These are phyloP conservation scores for Beauveria sp. DNA, from an alignment of 2,329 filamentous ascomycete species.

Conservation along the genomic window DNA sequence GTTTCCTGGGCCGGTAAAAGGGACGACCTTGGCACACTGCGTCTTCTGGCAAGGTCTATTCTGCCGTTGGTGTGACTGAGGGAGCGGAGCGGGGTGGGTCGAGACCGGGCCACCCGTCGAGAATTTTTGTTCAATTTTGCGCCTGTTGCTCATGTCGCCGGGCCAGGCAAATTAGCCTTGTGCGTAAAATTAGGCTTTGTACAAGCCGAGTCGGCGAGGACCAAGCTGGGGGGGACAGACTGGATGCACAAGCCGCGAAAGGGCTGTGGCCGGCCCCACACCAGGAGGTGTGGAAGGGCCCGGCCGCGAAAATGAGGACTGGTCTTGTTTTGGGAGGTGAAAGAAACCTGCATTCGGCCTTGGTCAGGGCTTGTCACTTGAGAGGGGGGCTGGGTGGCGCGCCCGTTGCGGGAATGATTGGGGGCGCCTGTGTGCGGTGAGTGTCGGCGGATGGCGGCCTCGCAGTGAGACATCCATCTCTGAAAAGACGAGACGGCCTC, in stretches of 20 bases:
- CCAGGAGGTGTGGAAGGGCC: background rate
- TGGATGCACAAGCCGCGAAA: background rate
- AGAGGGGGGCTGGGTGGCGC: background rate
- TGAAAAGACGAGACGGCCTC: background rate
- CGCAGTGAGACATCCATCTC: constrained; percentile 1
- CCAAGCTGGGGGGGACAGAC: background rate
- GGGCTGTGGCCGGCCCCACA: constrained; percentile 7
- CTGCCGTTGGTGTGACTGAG: background rate
- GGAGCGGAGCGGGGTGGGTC: constrained; percentile 6
- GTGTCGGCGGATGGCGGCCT: background rate
- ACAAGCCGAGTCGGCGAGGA: background rate
- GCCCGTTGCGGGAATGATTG: background rate
- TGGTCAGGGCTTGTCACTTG: background rate
- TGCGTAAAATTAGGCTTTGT: background rate
- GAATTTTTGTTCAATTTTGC: background rate
- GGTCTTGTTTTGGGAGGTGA: background rate
- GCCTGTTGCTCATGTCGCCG: background rate
- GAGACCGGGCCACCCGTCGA: background rate
- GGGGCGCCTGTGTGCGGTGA: background rate
- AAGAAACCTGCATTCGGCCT: background rate
- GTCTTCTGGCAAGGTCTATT: background rate
- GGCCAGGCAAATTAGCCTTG: background rate
- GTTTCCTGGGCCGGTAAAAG: background rate
- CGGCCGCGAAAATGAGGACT: constrained; percentile 4
- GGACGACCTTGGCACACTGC: background rate